Base-by-base conservation (phyloP, 306 rosid genomes). In the Prunus armeniaca region DNA sequence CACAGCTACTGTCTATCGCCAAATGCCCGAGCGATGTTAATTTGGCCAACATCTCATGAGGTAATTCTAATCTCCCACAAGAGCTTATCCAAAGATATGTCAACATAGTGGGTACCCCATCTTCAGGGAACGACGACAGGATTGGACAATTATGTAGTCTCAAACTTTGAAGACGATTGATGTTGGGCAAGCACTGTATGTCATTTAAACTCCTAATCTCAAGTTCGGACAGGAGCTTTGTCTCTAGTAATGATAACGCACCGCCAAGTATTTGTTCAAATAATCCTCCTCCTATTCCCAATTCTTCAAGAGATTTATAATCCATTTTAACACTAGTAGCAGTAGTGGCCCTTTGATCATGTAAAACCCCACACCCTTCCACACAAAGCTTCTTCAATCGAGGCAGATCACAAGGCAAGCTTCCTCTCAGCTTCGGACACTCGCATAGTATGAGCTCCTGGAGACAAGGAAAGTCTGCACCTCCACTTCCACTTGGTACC, bases 21-120 rank as follows among this genome's bases (percentile, higher is more conserved):
- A 64, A 64, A 9, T 0, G 0, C 1, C 0, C 1, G 8, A 64
- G 47, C 22, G 8, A 64, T 0, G 25, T 32, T 46, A 64, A 64
- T 34, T 34, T 64, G 49, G 69, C 3, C 69, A 64, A 32, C 49
- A 64, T 34, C 68, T 64, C 68, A 64, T 64, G 25, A 32, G 46
- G 9, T 32, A 32, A 64, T 64, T 64, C 68, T 64, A 64, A 8
- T 9, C 47, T 64, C 25, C 49, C 3, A 9, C 46, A 28, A 28
- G 0, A 2, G 3, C 0, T 0, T 27, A 28, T 28, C 3, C 0
- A 0, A 28, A 32, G 68, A 0, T 0, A 0, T 32, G 0, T 32
- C 67, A 30, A 63, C 13, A 46, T 6, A 18, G 25, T 32, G 8
- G 69, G 49, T 9, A 64, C 49, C 0, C 49, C 69, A 17, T 64